Percentiles rank a stretch among this genome's conserved stretches.
Conservation (phyloP, 345 rosid species). For the Cardamine resedifolia region DNA sequence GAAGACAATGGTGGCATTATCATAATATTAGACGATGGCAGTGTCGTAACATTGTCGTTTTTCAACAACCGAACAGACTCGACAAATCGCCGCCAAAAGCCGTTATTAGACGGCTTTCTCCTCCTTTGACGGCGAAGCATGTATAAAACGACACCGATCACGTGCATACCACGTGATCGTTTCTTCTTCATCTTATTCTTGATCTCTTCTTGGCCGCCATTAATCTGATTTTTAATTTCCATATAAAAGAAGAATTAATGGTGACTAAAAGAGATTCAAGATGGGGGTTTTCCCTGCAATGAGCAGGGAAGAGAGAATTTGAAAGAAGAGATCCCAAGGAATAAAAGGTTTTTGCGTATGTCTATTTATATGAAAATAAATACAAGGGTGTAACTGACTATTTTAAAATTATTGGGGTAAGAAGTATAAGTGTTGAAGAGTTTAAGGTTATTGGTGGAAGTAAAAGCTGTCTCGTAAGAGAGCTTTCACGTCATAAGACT, state of each 20-base stretch:
- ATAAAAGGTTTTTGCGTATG: neutral
- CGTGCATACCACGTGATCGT: slow-evolving; percentile 41
- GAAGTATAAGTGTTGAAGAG: neutral
- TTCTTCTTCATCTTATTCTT: slow-evolving; percentile 41
- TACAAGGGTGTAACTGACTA: neutral
- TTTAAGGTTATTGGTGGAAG: slow-evolving; percentile 12
- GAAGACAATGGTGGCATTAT: slow-evolving; percentile 14
- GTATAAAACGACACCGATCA: slow-evolving; percentile 46
- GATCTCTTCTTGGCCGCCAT: slow-evolving; percentile 25
- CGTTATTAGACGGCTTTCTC: slow-evolving; percentile 38
- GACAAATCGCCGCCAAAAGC: slow-evolving; percentile 44
- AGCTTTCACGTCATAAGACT: slow-evolving; percentile 30
- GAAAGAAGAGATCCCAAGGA: slow-evolving; percentile 38
- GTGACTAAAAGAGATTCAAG: neutral
- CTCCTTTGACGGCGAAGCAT: slow-evolving; percentile 40
- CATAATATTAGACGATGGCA: slow-evolving; percentile 30
- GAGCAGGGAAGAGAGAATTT: slow-evolving; percentile 29
- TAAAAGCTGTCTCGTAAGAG: slow-evolving; percentile 30
- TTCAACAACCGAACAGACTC: slow-evolving; percentile 47
- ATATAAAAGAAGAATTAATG: neutral
- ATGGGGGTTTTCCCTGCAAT: slow-evolving; percentile 29
- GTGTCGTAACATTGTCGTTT: slow-evolving; percentile 5
- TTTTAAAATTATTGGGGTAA: neutral
- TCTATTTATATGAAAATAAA: slow-evolving; percentile 24
- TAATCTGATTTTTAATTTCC: slow-evolving; percentile 14